Percentiles rank a stretch among this genome's conserved stretches.
Evolutionary conservation across 345 rosid species (phyloP).

Genomic region (Salix koriyanagi): DNA sequence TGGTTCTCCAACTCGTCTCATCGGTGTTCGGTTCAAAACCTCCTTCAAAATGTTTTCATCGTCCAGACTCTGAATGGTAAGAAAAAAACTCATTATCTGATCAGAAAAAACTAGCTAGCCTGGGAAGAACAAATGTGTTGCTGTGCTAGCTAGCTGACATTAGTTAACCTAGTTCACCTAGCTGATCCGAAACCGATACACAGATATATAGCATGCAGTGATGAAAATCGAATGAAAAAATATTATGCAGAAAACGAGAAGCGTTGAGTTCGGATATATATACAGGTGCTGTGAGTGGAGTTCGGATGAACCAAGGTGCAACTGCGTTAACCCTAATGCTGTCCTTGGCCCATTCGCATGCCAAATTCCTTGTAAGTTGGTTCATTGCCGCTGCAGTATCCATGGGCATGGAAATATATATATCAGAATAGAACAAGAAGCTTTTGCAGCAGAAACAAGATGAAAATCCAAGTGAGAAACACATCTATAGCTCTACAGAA

Average conservation of each 20-base stretch:
- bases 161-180: too few relatives aligned
- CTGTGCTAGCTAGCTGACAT: too few relatives aligned
- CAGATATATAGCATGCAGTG: too few relatives aligned
- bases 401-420: too few relatives aligned
- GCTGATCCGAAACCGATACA: too few relatives aligned
- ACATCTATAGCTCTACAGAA: not conserved
- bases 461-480: not conserved
- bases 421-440: too few relatives aligned
- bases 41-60: not conserved
- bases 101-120: too few relatives aligned
- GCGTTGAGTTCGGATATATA: not conserved
- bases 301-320: not conserved
- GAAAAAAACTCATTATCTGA: not conserved
- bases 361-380: constrained; percentile 4
- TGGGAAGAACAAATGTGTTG: too few relatives aligned
- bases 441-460: not conserved
- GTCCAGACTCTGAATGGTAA: not conserved
- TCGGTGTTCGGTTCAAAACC: not conserved
- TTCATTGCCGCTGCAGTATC: not conserved
- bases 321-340: not conserved
- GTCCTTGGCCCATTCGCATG: not conserved
- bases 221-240: not conserved
- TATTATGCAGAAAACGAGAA: not conserved
- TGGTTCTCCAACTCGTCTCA: not conserved
- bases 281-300: not conserved